Evolutionary conservation across 2,329 filamentous ascomycete genomes (phyloP).

Genomic region (Metarhizium robertsii): DNA sequence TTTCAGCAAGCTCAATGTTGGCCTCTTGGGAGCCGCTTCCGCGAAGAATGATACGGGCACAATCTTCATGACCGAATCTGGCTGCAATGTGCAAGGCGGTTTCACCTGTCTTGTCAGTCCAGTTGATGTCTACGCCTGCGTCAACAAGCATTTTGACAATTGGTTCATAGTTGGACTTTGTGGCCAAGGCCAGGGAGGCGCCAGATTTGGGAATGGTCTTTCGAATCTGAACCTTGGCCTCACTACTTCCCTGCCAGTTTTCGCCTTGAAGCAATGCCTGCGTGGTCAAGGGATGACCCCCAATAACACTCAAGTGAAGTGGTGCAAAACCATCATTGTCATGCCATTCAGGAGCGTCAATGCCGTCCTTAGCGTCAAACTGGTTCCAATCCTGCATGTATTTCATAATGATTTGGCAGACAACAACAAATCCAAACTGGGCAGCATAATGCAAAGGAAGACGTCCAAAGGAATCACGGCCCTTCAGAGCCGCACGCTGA

Average conservation of each 20-base stretch:
- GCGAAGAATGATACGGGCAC: conserved; percentile 65
- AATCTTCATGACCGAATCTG: conserved; percentile 75
- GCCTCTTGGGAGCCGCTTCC: conserved; percentile 63
- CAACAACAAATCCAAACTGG: conserved; percentile 87
- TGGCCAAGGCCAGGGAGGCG: conserved; percentile 77
- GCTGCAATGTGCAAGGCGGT: conserved; percentile 88
- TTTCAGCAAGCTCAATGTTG: conserved; percentile 68
- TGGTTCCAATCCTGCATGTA: conserved; percentile 85
- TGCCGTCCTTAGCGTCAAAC: conserved; percentile 75
- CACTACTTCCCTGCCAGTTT: conserved; percentile 58
- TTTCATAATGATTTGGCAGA: conserved; percentile 78
- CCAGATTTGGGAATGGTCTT: conserved; percentile 73
- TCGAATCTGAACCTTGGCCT: conserved; percentile 54
- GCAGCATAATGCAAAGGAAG: conserved; percentile 88
- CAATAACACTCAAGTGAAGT: conserved; percentile 84
- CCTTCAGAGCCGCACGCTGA: conserved; percentile 59
- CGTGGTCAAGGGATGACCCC: conserved; percentile 81
- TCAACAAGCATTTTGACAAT: conserved; percentile 85
- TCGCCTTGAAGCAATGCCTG: conserved; percentile 72
- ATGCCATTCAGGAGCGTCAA: conserved; percentile 83
- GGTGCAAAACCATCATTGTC: conserved; percentile 87
- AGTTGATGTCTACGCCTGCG: conserved; percentile 87
- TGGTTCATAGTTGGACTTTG: conserved; percentile 73
- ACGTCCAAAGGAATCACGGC: conserved; percentile 70
- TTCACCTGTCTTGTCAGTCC: conserved; percentile 82